Percentiles rank a stretch among this genome's conserved stretches.
Evolutionary conservation across 345 rosid genomes (phyloP).

Genomic region (Clarkia xantiana): DNA sequence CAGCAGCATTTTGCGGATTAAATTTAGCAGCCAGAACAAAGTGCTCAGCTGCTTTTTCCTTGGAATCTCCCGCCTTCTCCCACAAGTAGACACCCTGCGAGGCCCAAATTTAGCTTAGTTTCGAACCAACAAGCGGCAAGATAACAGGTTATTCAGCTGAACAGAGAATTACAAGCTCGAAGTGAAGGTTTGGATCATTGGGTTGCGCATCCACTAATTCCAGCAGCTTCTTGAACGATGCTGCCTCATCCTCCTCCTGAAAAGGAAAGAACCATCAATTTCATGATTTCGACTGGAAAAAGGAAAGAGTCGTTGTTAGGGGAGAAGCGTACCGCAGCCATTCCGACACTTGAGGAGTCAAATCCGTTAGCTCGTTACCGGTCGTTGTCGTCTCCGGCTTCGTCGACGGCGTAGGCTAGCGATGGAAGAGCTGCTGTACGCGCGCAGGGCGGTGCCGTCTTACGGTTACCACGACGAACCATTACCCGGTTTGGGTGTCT

Average conservation of each 20-base stretch:
- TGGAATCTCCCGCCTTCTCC: conserved; percentile 28
- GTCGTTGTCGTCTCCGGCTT: too few relatives aligned
- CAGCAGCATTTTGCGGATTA: conserved; percentile 47
- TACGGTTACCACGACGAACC: too few relatives aligned
- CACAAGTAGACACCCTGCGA: conserved; percentile 57
- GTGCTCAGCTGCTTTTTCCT: conserved; percentile 59
- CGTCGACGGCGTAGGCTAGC: too few relatives aligned
- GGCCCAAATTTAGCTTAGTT: not conserved
- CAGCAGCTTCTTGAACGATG: conserved; percentile 24
- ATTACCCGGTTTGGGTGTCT: too few relatives aligned
- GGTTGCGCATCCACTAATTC: conserved; percentile 51
- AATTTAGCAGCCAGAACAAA: conserved; percentile 56
- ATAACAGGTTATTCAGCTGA: not conserved
- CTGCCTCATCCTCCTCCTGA: conserved; percentile 13
- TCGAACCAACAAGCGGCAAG: not conserved
- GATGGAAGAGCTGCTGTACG: too few relatives aligned
- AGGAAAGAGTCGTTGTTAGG: too few relatives aligned
- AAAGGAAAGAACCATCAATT: not conserved
- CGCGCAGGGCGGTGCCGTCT: too few relatives aligned
- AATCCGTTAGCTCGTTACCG: too few relatives aligned
- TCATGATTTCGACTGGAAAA: too few relatives aligned
- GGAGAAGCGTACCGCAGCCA: too few relatives aligned
- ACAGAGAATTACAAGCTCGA: not conserved
- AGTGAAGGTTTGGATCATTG: conserved; percentile 36
- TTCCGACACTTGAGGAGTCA: too few relatives aligned